phyloP scores from a whole-genome alignment of 345 rosid species.

The Hibiscus mutabilis region DNA sequence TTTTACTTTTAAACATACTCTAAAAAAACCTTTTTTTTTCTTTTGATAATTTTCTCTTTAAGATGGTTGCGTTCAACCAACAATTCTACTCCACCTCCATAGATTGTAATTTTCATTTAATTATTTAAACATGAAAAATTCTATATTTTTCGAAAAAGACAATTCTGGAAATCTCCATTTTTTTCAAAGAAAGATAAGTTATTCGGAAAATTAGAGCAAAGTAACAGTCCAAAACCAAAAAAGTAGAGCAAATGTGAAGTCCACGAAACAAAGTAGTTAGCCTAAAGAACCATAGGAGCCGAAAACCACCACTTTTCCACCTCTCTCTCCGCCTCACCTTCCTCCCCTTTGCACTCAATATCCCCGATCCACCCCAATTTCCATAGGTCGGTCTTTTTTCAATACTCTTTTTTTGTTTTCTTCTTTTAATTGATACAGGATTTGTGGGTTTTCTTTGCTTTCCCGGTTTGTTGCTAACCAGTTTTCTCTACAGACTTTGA shows the following conservation, averaged over 20 bases:
- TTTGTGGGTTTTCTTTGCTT: neutral
- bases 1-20: no score
- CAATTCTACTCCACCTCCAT: no score
- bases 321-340: neutral
- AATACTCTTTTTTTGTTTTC: neutral
- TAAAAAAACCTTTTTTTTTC: no score
- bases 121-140: no score
- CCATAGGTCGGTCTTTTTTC: neutral
- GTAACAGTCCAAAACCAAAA: neutral
- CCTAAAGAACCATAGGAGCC: neutral
- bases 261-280: neutral
- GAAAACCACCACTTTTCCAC: neutral
- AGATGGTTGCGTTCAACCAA: no score
- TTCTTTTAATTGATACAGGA: neutral
- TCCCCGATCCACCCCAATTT: neutral
- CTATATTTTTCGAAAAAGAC: no score
- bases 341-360: neutral
- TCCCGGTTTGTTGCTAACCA: neutral
- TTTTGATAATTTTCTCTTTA: no score
- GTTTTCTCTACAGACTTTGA: neutral
- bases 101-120: no score
- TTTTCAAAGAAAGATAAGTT: no score
- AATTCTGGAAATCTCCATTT: no score
- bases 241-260: neutral
- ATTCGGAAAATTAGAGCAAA: neutral